phyloP scores from a whole-genome alignment of 768 basidiomycete genomes.

The Strobilomyces confusus region DNA sequence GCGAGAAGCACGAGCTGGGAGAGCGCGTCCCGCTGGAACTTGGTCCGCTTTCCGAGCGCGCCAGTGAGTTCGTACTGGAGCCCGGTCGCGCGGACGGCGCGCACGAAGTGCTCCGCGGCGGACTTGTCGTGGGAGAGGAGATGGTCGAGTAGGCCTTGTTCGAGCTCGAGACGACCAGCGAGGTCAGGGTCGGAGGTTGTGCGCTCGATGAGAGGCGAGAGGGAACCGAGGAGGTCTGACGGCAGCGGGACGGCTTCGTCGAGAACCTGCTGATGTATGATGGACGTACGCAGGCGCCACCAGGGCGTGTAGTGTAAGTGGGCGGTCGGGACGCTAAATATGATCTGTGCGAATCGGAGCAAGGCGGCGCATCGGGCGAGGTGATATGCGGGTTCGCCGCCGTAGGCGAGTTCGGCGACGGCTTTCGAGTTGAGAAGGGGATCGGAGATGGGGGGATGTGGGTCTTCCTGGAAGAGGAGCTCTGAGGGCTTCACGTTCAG shows the following conservation, averaged over 20 bases:
- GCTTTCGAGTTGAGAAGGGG: slow-evolving; percentile 60
- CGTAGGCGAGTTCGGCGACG: slow-evolving; percentile 70
- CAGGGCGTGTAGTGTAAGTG: slow-evolving; percentile 54
- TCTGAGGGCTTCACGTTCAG: slow-evolving; percentile 52
- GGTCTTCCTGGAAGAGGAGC: slow-evolving; percentile 35
- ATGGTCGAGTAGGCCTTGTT: slow-evolving; percentile 79
- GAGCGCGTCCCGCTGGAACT: slow-evolving; percentile 81
- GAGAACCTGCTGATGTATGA: slow-evolving; percentile 69
- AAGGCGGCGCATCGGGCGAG: slow-evolving; percentile 67
- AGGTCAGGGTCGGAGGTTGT: slow-evolving; percentile 59
- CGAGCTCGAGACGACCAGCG: slow-evolving; percentile 62
- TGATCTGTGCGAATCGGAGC: slow-evolving; percentile 69
- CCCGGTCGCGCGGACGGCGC: slow-evolving; percentile 71
- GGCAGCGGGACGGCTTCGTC: slow-evolving; percentile 76
- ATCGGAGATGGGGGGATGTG: slow-evolving; percentile 31
- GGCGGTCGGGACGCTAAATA: slow-evolving; percentile 52
- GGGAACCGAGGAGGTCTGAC: slow-evolving; percentile 35
- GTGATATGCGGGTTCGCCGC: slow-evolving; percentile 96
- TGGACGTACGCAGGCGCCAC: slow-evolving; percentile 79
- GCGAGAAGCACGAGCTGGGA: slow-evolving; percentile 93
- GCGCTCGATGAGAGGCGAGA: slow-evolving; percentile 39
- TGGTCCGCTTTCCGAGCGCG: slow-evolving; percentile 89
- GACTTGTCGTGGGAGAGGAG: slow-evolving; percentile 67
- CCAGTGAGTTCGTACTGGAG: slow-evolving; percentile 91
- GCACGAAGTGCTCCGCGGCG: slow-evolving; percentile 74